phyloP scores from a whole-genome alignment of 192 early-diverging fungal genomes.

The Physocladia obscura region DNA sequence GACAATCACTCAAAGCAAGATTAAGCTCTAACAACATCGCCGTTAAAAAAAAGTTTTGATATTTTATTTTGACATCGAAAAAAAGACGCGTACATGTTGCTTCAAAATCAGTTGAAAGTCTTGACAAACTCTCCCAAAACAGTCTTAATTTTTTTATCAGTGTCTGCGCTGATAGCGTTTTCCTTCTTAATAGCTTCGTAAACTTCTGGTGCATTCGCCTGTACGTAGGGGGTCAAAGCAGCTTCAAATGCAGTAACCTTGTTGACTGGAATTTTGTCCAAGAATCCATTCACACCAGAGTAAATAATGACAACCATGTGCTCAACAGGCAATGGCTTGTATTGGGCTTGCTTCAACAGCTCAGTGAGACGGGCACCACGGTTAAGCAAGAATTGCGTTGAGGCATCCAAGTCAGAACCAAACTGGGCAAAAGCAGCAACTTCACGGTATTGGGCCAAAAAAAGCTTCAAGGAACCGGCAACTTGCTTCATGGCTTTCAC shows the following conservation, averaged over 20 bases:
- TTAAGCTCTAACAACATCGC: too few relatives aligned
- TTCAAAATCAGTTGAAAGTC: conserved; percentile 43
- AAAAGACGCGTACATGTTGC: too few relatives aligned
- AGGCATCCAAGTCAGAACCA: conserved; percentile 99
- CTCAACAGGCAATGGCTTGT: conserved; percentile 93
- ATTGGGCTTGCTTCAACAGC: conserved; percentile 99
- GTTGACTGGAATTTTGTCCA: conserved; percentile 96
- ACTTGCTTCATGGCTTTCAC: conserved; percentile 99
- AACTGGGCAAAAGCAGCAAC: conserved; percentile 99
- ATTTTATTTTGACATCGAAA: too few relatives aligned
- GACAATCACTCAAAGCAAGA: too few relatives aligned
- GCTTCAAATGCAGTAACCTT: conserved; percentile 93
- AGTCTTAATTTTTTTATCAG: conserved; percentile 89
- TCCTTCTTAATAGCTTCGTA: conserved; percentile 88
- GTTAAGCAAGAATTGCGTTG: conserved; percentile 99
- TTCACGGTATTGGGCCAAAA: conserved; percentile 97
- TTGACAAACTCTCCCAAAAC: conserved; percentile 58
- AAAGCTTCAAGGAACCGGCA: conserved; percentile 99
- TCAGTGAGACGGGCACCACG: conserved; percentile 99
- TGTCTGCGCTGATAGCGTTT: conserved; percentile 82
- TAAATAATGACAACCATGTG: conserved; percentile 98
- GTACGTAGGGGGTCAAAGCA: conserved; percentile 83
- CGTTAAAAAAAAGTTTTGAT: too few relatives aligned
- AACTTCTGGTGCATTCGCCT: conserved; percentile 84
- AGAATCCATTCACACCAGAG: conserved; percentile 98